phyloP scores from a whole-genome alignment of 2,329 filamentous ascomycete genomes.

The Penicillium hordei region DNA sequence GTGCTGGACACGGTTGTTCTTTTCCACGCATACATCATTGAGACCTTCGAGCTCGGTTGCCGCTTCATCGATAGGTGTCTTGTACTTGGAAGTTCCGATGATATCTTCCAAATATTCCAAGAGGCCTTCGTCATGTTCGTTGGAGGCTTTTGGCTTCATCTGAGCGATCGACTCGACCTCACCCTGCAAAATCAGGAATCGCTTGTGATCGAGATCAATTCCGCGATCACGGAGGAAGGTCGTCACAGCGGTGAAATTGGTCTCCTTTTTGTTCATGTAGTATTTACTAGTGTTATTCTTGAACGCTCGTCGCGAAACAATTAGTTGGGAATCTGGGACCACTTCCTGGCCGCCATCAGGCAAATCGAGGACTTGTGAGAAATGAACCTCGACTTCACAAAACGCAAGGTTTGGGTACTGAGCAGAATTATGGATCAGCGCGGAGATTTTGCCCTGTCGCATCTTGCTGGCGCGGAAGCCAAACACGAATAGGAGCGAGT shows the following conservation, averaged over 20 bases:
- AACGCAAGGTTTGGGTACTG: slow-evolving; percentile 79
- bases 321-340: slow-evolving; percentile 77
- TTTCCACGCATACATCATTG: slow-evolving; percentile 93
- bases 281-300: slow-evolving; percentile 99
- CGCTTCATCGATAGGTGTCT: slow-evolving; percentile 91
- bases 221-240: slow-evolving; percentile 82
- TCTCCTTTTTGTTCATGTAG: slow-evolving; percentile 87
- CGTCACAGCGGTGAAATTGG: slow-evolving; percentile 89
- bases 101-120: slow-evolving; percentile 98
- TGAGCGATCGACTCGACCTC: slow-evolving; percentile 98
- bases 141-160: slow-evolving; percentile 95
- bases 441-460: slow-evolving; percentile 97
- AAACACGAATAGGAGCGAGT: slow-evolving; percentile 97
- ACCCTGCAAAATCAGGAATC: slow-evolving; percentile 94
- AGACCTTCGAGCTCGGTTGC: slow-evolving; percentile 85
- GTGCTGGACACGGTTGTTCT: slow-evolving; percentile 91
- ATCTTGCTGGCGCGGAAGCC: slow-evolving; percentile 99
- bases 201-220: slow-evolving; percentile 95
- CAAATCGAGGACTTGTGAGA: slow-evolving; percentile 89
- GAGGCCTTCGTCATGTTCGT: slow-evolving; percentile 93
- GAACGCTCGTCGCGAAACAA: slow-evolving; percentile 91
- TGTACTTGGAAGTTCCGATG: slow-evolving; percentile 98
- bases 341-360: slow-evolving; percentile 72
- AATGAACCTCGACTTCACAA: slow-evolving; percentile 96
- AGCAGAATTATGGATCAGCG: slow-evolving; percentile 95